phyloP scores from a whole-genome alignment of 495 filamentous ascomycete genomes.

The Darksidea phi region DNA sequence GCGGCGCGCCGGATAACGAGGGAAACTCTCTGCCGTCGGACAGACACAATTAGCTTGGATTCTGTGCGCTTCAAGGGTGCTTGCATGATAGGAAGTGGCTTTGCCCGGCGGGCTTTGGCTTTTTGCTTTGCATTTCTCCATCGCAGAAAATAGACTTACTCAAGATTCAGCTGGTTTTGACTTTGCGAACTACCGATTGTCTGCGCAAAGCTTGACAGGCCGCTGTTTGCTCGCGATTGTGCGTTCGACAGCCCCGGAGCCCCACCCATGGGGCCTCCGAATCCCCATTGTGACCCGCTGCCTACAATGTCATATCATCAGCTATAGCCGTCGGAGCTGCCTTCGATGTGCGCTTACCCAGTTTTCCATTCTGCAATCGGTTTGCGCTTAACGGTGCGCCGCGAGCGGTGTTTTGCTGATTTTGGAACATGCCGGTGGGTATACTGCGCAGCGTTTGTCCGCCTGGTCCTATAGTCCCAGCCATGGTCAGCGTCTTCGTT shows the following conservation, averaged over 20 bases:
- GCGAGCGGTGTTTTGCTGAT: conserved; percentile 31
- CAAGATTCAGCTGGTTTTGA: conserved; percentile 70
- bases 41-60: conserved; percentile 10
- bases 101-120: neutral
- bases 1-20: conserved; percentile 69
- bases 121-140: conserved; percentile 18
- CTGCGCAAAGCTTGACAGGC: conserved; percentile 74
- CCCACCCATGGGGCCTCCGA: conserved; percentile 64
- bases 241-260: conserved; percentile 57
- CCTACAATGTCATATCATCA: conserved; percentile 20
- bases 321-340: neutral
- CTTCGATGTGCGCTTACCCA: conserved; percentile 25
- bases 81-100: too few relatives aligned
- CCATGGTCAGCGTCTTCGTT: too few relatives aligned
- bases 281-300: conserved; percentile 33
- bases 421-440: conserved; percentile 35
- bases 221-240: conserved; percentile 60
- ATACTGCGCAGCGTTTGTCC: conserved; percentile 31
- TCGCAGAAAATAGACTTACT: conserved; percentile 60
- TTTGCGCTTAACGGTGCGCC: conserved; percentile 29
- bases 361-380: conserved; percentile 38
- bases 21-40: conserved; percentile 69
- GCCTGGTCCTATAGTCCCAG: conserved; percentile 23
- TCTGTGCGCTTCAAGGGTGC: too few relatives aligned
- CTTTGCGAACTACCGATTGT: conserved; percentile 76